Evolutionary conservation across 345 rosid genomes (phyloP), one percentile per base, ranked within the genome.

Genomic region (Melastoma malabathricum): DNA sequence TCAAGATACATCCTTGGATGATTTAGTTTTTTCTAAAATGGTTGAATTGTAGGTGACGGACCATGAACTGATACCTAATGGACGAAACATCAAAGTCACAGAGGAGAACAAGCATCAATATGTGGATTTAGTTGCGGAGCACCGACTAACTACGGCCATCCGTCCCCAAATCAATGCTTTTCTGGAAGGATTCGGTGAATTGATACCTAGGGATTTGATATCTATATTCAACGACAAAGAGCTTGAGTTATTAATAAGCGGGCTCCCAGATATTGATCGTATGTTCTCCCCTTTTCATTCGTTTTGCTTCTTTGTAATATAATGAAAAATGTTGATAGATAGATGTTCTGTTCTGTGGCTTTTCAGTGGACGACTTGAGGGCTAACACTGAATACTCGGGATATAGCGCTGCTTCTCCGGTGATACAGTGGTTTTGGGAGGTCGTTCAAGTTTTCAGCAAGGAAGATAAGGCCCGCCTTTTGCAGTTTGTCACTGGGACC

Each of bases 341-440:
- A 7, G 41, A 34, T 34, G 12, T 10, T 34, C 41, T 34, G 41
- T 34, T 12, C 9, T 34, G 12, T 6, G 6, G 41, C 41, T 34
- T 34, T 34, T 34, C 71, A 90, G 98, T 90, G 86, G 96, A 86
- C 56, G 96, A 90, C 66, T 68, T 90, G 89, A 82, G 89, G 72
- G 85, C 74, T 38, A 90, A 86, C 66, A 82, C 98, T 0, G 93
- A 86, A 77, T 90, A 90, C 59, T 84, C 96, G 9, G 98, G 94
- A 15, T 86, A 86, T 58, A 90, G 94, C 64, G 76, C 82, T 54
- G 96, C 83, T 56, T 86, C 96, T 54, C 86, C 86, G n/a, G 74
- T 82, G 57, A 82, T 86, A 58, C 98, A 86, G 61, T 90, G 98
- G 98, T 90, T 90, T 73, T 86, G 96, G 98, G 96, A 90, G 74